Conservation (phyloP, 2,329 filamentous ascomycete species). For the Microcyclospora tardicrescens region DNA sequence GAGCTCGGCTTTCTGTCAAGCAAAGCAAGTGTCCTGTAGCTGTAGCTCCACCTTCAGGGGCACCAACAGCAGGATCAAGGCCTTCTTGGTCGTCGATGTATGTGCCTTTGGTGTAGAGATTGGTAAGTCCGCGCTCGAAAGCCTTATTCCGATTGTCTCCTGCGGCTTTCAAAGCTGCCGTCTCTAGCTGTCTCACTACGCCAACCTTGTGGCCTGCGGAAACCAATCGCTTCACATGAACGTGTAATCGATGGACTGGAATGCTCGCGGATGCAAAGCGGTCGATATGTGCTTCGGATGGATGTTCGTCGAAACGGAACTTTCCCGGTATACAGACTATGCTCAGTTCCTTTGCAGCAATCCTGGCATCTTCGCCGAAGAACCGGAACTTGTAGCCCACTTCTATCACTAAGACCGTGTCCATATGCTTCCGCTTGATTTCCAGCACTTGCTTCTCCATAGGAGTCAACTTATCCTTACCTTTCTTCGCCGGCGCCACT, state of each 20-base stretch:
- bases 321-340: constrained; percentile 97
- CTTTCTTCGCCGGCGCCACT: constrained; percentile 50
- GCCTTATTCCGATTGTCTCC: constrained; percentile 89
- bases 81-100: constrained; percentile 91
- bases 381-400: constrained; percentile 98
- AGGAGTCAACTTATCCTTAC: constrained; percentile 74
- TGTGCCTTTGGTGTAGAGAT: constrained; percentile 94
- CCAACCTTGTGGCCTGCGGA: constrained; percentile 91
- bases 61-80: constrained; percentile 44
- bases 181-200: constrained; percentile 87
- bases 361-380: constrained; percentile 86
- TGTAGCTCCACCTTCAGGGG: constrained; percentile 44
- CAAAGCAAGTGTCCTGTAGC: constrained; percentile 82
- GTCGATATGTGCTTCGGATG: constrained; percentile 82
- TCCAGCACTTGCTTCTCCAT: constrained; percentile 90
- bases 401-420: constrained; percentile 82
- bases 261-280: constrained; percentile 94
- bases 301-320: constrained; percentile 83
- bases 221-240: constrained; percentile 88
- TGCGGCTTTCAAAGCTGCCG: constrained; percentile 85
- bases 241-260: constrained; percentile 76
- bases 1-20: constrained; percentile 72
- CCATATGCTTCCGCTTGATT: constrained; percentile 82
- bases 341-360: constrained; percentile 76
- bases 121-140: constrained; percentile 85